Evolutionary conservation across 495 filamentous ascomycete genomes (phyloP), one percentile per base, ranked within the genome.

Genomic region (Neurospora sp.): DNA sequence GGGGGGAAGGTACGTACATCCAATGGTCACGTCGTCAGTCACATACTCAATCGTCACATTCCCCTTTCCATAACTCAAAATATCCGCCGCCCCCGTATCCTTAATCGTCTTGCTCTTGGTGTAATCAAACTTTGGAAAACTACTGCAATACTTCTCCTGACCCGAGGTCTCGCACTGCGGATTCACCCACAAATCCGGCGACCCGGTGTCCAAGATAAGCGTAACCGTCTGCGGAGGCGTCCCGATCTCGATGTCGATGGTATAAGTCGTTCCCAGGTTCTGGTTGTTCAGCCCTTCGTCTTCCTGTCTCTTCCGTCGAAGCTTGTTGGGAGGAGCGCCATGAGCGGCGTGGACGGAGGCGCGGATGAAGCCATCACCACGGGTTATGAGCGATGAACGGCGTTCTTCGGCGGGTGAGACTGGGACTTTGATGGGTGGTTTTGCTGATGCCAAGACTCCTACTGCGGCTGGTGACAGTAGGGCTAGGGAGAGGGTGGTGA

Each of bases 131-230:
- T 73, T 76, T 2, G 81, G 76, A n/a, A 80, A 78, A 0, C 59
- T 39, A 0, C 41, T 10, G 72, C 83, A 85, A 40, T 78, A 78
- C 2, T 71, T 46, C 3, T 72, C 70, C 20, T 78, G 59, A 9
- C 75, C 77, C 5, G 82, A 71, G 9, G 78, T 73, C 1, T 74
- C 71, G 69, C 84, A 85, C 1, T 76, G 48, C 5, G 84, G 84
- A 41, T 85, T 83, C 27, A 85, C 81, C 85, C 85, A 86, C 5
- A 84, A 72, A 71, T 86, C 84, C 16, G 83, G 80, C 31, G 82
- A 80, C 27, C 83, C 84, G 0, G 85, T 86, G 39, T 86, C 85
- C 72, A 86, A 76, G 39, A 85, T 80, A 38, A 86, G 77, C 12
- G 78, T 77, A 11, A 85, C 73, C 0, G 76, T 76, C 72, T 85